Evolutionary conservation across 2,329 filamentous ascomycete genomes (phyloP).

Genomic region (Trichoderma cornu-damae): DNA sequence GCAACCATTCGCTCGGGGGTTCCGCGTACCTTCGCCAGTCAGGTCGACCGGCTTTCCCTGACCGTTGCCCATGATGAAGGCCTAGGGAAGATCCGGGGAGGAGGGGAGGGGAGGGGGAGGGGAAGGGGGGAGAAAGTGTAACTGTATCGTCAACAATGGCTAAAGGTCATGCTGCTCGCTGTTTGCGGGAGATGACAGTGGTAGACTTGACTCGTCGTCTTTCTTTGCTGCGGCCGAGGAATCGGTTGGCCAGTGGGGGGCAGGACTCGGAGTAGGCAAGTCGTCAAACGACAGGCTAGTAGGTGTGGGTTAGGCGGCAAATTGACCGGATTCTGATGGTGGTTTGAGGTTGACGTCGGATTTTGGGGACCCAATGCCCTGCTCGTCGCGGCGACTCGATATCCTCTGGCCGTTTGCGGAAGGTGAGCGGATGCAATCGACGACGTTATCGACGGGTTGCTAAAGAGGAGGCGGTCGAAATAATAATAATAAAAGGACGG

Average conservation of each 20-base stretch:
- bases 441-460: not conserved
- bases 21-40: conserved; percentile 74
- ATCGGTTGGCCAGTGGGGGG: conserved; percentile 14
- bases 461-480: not conserved
- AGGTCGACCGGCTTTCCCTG: conserved; percentile 90
- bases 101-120: conserved; percentile 20
- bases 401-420: not conserved
- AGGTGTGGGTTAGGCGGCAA: conserved; percentile 14
- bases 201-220: not conserved
- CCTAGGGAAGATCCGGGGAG: conserved; percentile 25
- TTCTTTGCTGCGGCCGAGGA: conserved; percentile 14
- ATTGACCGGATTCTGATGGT: conserved; percentile 13
- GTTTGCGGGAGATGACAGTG: not conserved
- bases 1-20: conserved; percentile 6
- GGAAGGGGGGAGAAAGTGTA: conserved; percentile 14
- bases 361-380: conserved; percentile 1
- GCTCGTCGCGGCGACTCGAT: not conserved
- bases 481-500: too few species aligned
- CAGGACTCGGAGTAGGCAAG: not conserved
- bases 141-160: conserved; percentile 21
- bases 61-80: conserved; percentile 84
- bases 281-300: conserved; percentile 5
- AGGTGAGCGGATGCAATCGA: not conserved
- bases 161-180: conserved; percentile 26
- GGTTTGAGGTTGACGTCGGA: not conserved